Evolutionary conservation across 345 rosid genomes (phyloP), one percentile per base, ranked within the genome.

Genomic region (Cardamine occulta): DNA sequence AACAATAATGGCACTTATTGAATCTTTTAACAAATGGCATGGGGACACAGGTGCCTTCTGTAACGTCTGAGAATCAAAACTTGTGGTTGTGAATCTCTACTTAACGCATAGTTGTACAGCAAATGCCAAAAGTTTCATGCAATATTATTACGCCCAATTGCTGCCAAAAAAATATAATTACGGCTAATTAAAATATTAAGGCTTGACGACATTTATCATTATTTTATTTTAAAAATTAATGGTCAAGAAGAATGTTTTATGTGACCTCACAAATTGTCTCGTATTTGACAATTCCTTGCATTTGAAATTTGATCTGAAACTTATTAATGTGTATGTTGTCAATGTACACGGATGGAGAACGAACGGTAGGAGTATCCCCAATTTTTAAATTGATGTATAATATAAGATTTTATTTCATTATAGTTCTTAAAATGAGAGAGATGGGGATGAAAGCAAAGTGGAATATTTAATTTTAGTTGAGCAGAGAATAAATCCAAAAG

Each of bases 51-150:
- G 53, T 55, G 21, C 40, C 12, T 32, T 70, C 19, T 17, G 66
- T 70, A 77, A 70, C 71, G 75, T 34, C 56, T 63, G 34, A 32
- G 75, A 63, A 70, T 48, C 42, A 51, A 52, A 60, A 51, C 26
- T 53, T 54, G 70, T 51, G 56, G 74, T 69, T 58, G 75, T 63
- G 80, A 70, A 70, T 76, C 80, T 76, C 34, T 37, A 42, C 45
- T 15, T 53, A 53, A 62, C 64, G 45, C 48, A 42, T 39, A 8
- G 21, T 29, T 37, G 37, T 14, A 29, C 17, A 59, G 21, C 54
- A 67, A 67, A 45, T 60, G 55, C 29, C 14, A 19, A 24, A 47
- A 57, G 53, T 32, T 48, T 5, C 73, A 58, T 75, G 68, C 66
- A 55, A 66, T 31, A 42, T 52, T 12, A 39, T 51, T 26, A 24